Evolutionary conservation across 225 moss, liverwort and hornwort species (phyloP).

Genomic region (Takakia lepidozioides): DNA sequence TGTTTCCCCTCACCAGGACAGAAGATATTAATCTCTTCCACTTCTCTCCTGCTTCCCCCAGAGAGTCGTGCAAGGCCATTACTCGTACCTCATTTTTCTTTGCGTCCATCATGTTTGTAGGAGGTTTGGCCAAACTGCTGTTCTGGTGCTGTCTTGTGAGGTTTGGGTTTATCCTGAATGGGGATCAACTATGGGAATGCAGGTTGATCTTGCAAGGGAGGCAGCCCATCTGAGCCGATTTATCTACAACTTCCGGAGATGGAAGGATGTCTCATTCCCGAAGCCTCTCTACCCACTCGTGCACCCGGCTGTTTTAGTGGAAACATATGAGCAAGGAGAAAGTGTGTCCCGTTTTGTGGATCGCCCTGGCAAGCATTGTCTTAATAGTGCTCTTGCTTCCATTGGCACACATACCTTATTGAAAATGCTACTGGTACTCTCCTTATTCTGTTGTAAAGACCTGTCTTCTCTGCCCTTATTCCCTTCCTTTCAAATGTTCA

Average conservation of each 20-base stretch:
- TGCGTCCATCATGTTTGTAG: too few species aligned
- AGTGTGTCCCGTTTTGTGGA: constrained; percentile 83
- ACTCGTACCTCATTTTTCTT: too few species aligned
- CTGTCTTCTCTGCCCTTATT: too few species aligned
- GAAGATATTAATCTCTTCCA: too few species aligned
- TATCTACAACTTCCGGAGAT: constrained; percentile 94
- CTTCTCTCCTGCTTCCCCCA: too few species aligned
- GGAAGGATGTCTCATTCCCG: constrained; percentile 96
- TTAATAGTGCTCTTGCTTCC: constrained; percentile 68
- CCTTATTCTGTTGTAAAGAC: too few species aligned
- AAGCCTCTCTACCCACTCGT: constrained; percentile 95
- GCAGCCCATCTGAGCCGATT: constrained; percentile 97
- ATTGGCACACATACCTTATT: constrained; percentile 88
- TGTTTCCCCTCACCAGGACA: too few species aligned
- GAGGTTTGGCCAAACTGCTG: too few species aligned
- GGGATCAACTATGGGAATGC: constrained; percentile 4
- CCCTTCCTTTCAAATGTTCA: too few species aligned
- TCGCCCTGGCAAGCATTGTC: constrained; percentile 46
- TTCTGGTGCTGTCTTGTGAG: too few species aligned
- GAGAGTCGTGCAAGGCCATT: too few species aligned
- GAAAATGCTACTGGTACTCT: constrained; percentile 95
- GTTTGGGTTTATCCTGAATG: too few species aligned
- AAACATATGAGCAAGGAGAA: constrained; percentile 91
- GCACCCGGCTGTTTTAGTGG: constrained; percentile 92
- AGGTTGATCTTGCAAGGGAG: constrained; percentile 97